Evolutionary conservation across 805 yeast species (phyloP).

Genomic region (Kodamaea jinghongensis): DNA sequence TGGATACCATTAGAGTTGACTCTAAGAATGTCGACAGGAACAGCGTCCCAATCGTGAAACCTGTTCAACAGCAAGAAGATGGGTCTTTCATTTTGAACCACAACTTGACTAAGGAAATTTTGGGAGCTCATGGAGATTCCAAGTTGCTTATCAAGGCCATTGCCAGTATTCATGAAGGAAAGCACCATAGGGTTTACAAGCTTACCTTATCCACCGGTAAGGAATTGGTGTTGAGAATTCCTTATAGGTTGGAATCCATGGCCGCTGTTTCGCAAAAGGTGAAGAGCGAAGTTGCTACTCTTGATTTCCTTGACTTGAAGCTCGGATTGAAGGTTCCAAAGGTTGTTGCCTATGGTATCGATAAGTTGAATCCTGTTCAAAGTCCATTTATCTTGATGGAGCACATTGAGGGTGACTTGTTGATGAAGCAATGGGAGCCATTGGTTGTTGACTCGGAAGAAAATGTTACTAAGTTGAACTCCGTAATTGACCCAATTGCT

Average conservation of each 20-base stretch:
- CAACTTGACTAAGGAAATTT: constrained; percentile 40
- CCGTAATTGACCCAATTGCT: constrained; percentile 70
- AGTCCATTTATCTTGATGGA: constrained; percentile 83
- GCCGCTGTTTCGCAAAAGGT: constrained; percentile 63
- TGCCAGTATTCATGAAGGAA: constrained; percentile 88
- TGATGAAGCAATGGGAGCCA: constrained; percentile 93
- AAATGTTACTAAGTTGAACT: constrained; percentile 48
- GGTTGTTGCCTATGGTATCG: constrained; percentile 64
- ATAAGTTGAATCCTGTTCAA: constrained; percentile 58
- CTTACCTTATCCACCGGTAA: constrained; percentile 61
- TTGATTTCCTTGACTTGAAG: constrained; percentile 73
- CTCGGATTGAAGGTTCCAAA: constrained; percentile 70
- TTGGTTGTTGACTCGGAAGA: constrained; percentile 55
- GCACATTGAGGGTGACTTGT: constrained; percentile 68
- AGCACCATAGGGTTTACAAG: constrained; percentile 85
- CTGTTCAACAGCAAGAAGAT: constrained; percentile 34
- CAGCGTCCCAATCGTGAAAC: constrained; percentile 21
- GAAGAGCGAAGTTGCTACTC: constrained; percentile 89
- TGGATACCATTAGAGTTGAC: constrained; percentile 37
- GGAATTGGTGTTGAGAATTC: constrained; percentile 74
- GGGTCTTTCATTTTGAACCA: constrained; percentile 47
- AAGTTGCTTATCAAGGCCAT: constrained; percentile 59
- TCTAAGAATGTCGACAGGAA: constrained; percentile 20
- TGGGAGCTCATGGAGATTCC: constrained; percentile 47
- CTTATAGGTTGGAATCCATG: constrained; percentile 73